Evolutionary conservation across 2,329 filamentous ascomycete species (phyloP).

Genomic region (Myriosclerotinia duriaeana): DNA sequence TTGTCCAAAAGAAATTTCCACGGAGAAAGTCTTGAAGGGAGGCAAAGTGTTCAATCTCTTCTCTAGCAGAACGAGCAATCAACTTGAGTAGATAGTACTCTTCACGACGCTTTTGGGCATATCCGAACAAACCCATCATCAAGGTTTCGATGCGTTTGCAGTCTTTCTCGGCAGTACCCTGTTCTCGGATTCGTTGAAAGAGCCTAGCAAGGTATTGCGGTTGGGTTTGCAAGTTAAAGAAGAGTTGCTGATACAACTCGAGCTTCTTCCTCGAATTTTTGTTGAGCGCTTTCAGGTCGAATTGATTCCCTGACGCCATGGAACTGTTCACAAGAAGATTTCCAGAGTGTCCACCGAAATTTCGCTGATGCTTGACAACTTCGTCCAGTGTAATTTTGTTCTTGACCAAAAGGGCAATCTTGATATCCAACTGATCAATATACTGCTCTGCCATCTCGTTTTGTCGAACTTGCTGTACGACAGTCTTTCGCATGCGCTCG

Average conservation of each 20-base stretch:
- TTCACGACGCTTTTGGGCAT: conserved; percentile 93
- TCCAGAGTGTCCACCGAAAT: conserved; percentile 87
- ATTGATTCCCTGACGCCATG: conserved; percentile 85
- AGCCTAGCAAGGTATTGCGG: conserved; percentile 89
- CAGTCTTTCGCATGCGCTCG: conserved; percentile 88
- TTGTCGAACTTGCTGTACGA: conserved; percentile 94
- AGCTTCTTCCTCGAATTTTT: conserved; percentile 94
- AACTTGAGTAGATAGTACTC: conserved; percentile 96
- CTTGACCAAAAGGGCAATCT: conserved; percentile 96
- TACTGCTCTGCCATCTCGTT: conserved; percentile 98
- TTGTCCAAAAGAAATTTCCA: conserved; percentile 90
- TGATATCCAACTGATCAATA: conserved; percentile 97
- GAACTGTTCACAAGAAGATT: conserved; percentile 84
- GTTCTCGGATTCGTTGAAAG: conserved; percentile 80
- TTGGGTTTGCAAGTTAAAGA: conserved; percentile 96
- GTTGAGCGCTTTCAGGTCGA: conserved; percentile 95
- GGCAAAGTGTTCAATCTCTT: conserved; percentile 75
- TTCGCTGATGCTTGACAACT: conserved; percentile 93
- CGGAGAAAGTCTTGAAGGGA: conserved; percentile 82
- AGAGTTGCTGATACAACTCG: conserved; percentile 94
- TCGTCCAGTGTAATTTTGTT: conserved; percentile 99
- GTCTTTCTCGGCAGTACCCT: conserved; percentile 85
- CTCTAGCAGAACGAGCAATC: conserved; percentile 75
- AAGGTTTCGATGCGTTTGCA: conserved; percentile 88
- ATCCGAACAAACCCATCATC: conserved; percentile 95